Percentiles rank a stretch among this genome's conserved stretches.
These are phyloP conservation scores for Pugionium cornutum DNA, from an alignment of 345 rosid genomes.

Conservation along the genomic window DNA sequence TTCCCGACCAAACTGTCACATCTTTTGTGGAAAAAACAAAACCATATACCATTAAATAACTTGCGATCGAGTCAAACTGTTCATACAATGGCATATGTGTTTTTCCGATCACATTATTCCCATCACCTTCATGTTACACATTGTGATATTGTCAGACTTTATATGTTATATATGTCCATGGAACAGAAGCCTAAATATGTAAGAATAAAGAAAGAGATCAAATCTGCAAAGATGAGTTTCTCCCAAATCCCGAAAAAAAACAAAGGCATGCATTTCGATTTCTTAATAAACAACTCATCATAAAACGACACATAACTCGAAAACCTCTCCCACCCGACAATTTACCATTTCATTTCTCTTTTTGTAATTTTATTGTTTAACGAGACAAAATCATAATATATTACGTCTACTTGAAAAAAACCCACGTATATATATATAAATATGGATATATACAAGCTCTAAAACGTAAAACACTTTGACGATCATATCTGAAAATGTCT, in stretches of 20 bases:
- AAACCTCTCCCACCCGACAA: conserved; percentile 37
- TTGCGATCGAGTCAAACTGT: conserved; percentile 7
- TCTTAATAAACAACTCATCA: conserved; percentile 39
- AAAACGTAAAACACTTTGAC: conserved; percentile 17
- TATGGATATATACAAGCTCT: conserved; percentile 9
- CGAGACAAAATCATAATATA: neutral
- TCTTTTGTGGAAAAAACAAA: conserved; percentile 23
- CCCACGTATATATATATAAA: neutral
- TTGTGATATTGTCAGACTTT: too few relatives aligned
- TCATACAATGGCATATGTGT: conserved; percentile 15
- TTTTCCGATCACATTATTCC: too few relatives aligned
- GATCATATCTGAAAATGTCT: conserved; percentile 33
- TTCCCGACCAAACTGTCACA: neutral
- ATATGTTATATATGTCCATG: conserved; percentile 2
- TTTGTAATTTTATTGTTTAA: neutral
- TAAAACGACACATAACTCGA: conserved; percentile 41
- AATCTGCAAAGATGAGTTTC: conserved; percentile 42
- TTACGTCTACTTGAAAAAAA: too few relatives aligned
- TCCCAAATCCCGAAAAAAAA: conserved; percentile 41
- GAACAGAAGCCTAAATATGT: conserved; percentile 25
- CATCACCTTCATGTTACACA: too few relatives aligned
- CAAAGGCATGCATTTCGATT: conserved; percentile 40
- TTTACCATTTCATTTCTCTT: conserved; percentile 8
- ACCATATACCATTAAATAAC: neutral
- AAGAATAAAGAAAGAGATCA: conserved; percentile 37